Evolutionary conservation across 208 protist genomes (phyloP), one percentile per base, ranked within the genome.

Genomic region (Leishmania braziliensis): DNA sequence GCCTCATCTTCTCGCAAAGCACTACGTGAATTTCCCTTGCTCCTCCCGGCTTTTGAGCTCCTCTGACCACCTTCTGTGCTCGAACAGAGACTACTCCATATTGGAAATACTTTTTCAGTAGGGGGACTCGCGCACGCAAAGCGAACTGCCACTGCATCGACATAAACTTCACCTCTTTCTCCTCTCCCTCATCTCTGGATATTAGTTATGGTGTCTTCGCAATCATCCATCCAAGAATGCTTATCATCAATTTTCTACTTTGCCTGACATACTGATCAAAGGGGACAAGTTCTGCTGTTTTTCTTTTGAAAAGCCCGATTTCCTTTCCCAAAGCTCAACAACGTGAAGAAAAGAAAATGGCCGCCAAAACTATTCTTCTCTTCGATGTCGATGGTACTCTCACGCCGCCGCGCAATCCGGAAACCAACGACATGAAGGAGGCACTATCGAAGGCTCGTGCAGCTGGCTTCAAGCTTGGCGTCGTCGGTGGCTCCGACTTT

Each of bases 401-500:
- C 6, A 98, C 97, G 29, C 88, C 88, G 10, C 92, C 96, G 33
- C 89, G 95, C 50, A 93, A 96, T 82, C 58, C 58, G 12, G 90
- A 95, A 71, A 95, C 94, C 0, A 56, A 82, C 39, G 97, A 99
- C 62, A 98, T 99, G 93, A 90, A 90, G 60, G 85, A 93, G 20
- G 88, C 93, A 23, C 80, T 99, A 23, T 68, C 78, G 33, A 80
- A 95, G 68, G 87, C 99, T 36, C 93, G 94, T 53, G 86, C 81
- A 16, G 93, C 94, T 63, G 95, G 96, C 56, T 97, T 98, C 81
- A 83, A 83, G 43, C 84, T 99, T 16, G 99, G 98, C 77, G 93
- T 99, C 60, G 99, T 99, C 39, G 99, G 99, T 77, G 99, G 99
- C 69, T 99, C 98, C 29, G 99, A 99, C 90, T 90, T 99, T 33